Evolutionary conservation across 2,329 filamentous ascomycete genomes (phyloP).

Genomic region (Corniculantispora saksenae): DNA sequence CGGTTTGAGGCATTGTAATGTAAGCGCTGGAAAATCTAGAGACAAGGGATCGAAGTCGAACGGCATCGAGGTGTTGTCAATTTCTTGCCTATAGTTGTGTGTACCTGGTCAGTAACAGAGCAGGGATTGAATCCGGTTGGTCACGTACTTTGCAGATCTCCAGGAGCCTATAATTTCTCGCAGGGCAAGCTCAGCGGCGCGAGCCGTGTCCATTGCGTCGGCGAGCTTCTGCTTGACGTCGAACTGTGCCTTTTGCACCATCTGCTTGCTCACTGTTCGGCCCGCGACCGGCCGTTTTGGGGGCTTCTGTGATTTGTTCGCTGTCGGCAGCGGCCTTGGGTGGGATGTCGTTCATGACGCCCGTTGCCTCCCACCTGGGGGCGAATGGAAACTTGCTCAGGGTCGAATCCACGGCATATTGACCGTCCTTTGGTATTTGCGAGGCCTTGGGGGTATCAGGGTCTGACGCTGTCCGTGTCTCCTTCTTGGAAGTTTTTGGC

Average conservation of each 20-base stretch:
- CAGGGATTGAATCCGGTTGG: conserved; percentile 9
- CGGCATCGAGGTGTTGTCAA: conserved; percentile 56
- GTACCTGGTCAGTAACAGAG: conserved; percentile 22
- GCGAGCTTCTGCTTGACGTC: conserved; percentile 64
- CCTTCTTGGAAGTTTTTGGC: conserved; percentile 44
- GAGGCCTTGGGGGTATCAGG: conserved; percentile 39
- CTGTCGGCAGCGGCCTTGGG: conserved; percentile 36
- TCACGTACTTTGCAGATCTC: conserved; percentile 77
- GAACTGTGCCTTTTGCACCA: conserved; percentile 60
- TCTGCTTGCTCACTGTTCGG: conserved; percentile 51
- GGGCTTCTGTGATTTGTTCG: conserved; percentile 37
- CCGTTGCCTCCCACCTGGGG: conserved; percentile 73
- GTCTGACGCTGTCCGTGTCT: conserved; percentile 43
- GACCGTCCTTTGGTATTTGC: conserved; percentile 43
- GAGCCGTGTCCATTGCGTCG: conserved; percentile 76
- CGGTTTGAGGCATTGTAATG: conserved; percentile 75
- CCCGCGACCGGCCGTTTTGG: conserved; percentile 39
- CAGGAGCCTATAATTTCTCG: conserved; percentile 80
- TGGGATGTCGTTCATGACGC: conserved; percentile 75
- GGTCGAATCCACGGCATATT: conserved; percentile 46
- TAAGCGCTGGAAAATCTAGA: conserved; percentile 83
- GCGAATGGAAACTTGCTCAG: conserved; percentile 57
- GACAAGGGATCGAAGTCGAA: conserved; percentile 83
- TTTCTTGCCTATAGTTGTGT: conserved; percentile 47
- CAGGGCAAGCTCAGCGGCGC: conserved; percentile 81